Evolutionary conservation across 495 filamentous ascomycete species (phyloP), one percentile per base, ranked within the genome.

Genomic region (Immersiella caudata): DNA sequence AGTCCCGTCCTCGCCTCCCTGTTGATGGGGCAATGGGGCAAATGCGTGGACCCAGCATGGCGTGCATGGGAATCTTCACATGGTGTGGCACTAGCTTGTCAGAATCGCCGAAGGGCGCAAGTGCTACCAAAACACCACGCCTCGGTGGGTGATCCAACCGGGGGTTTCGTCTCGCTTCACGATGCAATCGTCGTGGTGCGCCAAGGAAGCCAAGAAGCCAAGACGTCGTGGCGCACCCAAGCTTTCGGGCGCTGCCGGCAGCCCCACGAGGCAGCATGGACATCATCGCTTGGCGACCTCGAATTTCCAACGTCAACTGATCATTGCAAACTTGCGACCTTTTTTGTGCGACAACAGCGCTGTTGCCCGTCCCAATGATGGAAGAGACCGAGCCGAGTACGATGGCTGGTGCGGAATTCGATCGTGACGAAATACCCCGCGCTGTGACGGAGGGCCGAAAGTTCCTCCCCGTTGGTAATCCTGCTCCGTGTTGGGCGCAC

Each of bases 201-300:
- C 20, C 21, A 55, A 22, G 24, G 22, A 2, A 55, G 52, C 52
- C 52, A 55, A 55, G 52, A 51, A 26, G 52, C 52, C 52, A 55
- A 55, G 52, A 22, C 7, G n/a, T 18, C 52, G 52, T 55, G 52
- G 52, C 52, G 52, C 52, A 55, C 20, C 50, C 52, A 55, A 55
- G 52, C 52, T 55, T 55, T 55, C 20, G 7, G 25, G 25, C 24
- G 21, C 40, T 46, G 8, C 16, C 40, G 40, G 11, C 40, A 46
- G 40, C 16, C 40, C 40, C 40, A 46, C 40, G 40, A 46, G 40
- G 40, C 40, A 46, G 40, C 40, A 46, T 46, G 5, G 40, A 46
- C 40, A 11, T 26, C 52, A 26, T 55, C 24, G 52, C 52, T 55
- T 55, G 52, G 52, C 52, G 40, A 46, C 40, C 40, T 46, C 40